Conservation (phyloP, 352 stramenopile genomes). For the Globisporangium camurandrum region DNA sequence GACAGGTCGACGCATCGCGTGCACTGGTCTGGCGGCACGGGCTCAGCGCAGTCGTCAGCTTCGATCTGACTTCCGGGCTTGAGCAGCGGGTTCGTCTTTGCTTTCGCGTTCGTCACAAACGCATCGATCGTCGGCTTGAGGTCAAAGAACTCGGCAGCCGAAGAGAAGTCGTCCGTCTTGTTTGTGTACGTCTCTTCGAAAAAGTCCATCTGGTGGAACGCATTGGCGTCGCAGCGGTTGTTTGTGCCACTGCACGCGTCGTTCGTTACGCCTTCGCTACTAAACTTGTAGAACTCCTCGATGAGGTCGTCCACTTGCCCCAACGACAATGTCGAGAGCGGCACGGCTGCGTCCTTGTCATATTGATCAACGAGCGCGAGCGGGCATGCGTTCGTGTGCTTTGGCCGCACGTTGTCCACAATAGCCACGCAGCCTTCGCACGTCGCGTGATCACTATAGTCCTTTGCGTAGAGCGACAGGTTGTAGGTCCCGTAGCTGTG, state of each 20-base stretch:
- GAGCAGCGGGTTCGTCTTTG: slow-evolving; percentile 31
- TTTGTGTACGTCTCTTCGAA: slow-evolving; percentile 22
- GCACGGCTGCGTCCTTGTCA: slow-evolving; percentile 5
- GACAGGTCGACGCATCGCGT: slow-evolving; percentile 39
- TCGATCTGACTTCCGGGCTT: slow-evolving; percentile 3
- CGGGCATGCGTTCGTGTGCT: slow-evolving; percentile 28
- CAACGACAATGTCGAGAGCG: slow-evolving; percentile 30
- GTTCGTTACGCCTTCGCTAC: slow-evolving; percentile 30
- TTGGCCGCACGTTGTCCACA: slow-evolving; percentile 42
- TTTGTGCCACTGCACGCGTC: slow-evolving; percentile 38
- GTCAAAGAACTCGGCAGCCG: slow-evolving; percentile 28
- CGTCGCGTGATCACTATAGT: slow-evolving; percentile 31
- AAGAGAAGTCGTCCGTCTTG: slow-evolving; percentile 5
- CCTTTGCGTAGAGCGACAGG: slow-evolving; percentile 36
- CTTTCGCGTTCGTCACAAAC: slow-evolving; percentile 15
- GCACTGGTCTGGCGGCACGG: slow-evolving; percentile 27
- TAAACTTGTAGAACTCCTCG: slow-evolving; percentile 31
- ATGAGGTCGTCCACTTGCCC: slow-evolving; percentile 16
- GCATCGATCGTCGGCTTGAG: slow-evolving; percentile 13
- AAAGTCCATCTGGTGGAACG: slow-evolving; percentile 30
- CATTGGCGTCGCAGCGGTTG: slow-evolving; percentile 39
- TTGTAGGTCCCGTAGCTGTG: slow-evolving; percentile 43
- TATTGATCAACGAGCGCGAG: slow-evolving; percentile 26
- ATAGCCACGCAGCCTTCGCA: slow-evolving; percentile 50
- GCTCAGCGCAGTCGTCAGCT: slow-evolving; percentile 19